Evolutionary conservation across 73 alveolate species (phyloP).

Genomic region (Uronychia setigera): DNA sequence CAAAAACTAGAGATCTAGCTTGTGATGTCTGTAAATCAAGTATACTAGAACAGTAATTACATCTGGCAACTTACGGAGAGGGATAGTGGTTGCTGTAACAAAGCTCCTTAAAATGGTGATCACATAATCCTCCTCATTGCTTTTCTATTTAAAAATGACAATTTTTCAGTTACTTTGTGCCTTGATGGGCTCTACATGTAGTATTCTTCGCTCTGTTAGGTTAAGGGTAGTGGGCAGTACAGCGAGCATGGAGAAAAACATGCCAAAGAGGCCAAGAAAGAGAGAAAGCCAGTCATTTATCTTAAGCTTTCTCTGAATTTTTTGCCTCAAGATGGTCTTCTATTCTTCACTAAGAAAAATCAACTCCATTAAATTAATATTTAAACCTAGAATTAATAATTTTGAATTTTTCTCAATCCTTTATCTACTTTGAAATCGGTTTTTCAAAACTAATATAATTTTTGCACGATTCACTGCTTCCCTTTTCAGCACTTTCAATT

Average conservation of each 20-base stretch:
- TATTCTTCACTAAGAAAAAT: constrained; percentile 46
- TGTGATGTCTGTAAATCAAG: constrained; percentile 42
- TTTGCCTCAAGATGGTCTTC: constrained; percentile 33
- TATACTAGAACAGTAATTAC: constrained; percentile 12
- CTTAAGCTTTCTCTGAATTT: constrained; percentile 37
- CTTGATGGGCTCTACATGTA: constrained; percentile 34
- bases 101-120: constrained; percentile 38
- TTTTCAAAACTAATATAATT: too few species aligned
- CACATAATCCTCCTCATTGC: constrained; percentile 42
- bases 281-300: constrained; percentile 54
- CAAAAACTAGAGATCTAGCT: constrained; percentile 31
- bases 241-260: constrained; percentile 49
- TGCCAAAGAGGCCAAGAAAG: constrained; percentile 49
- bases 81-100: constrained; percentile 36
- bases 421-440: too few species aligned
- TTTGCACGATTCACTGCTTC: too few species aligned
- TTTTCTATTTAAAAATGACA: constrained; percentile 23
- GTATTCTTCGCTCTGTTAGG: constrained; percentile 38
- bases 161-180: constrained; percentile 29
- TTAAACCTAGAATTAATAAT: too few species aligned
- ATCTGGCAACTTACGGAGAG: not conserved
- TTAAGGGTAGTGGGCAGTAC: constrained; percentile 10
- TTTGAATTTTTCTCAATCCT: too few species aligned
- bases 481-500: too few species aligned
- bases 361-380: constrained; percentile 45